Conservation (phyloP, 164 flowering plant genomes). For the Kingdonia uniflora region DNA sequence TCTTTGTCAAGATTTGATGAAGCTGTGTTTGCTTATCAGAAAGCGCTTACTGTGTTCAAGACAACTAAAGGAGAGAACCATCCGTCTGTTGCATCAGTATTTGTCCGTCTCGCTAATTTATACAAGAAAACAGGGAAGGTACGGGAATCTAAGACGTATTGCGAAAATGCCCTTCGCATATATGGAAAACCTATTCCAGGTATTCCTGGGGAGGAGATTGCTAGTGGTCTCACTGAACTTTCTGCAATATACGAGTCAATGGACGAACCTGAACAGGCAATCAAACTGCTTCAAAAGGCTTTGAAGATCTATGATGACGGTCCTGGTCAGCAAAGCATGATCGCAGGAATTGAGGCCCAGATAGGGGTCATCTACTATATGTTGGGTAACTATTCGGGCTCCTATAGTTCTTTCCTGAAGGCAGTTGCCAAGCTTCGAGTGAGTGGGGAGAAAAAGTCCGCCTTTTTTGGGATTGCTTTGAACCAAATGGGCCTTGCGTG, state of each 20-base stretch:
- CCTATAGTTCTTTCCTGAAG: slow-evolving; percentile 53
- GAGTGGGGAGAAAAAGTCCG: slow-evolving; percentile 81
- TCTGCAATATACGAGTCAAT: slow-evolving; percentile 88
- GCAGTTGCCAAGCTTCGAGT: slow-evolving; percentile 69
- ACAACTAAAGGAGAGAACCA: slow-evolving; percentile 83
- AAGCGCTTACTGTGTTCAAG: slow-evolving; percentile 79
- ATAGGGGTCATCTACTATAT: slow-evolving; percentile 90
- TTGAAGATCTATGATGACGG: slow-evolving; percentile 51
- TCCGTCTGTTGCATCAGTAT: slow-evolving; percentile 78
- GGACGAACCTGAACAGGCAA: slow-evolving; percentile 78
- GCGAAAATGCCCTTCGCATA: slow-evolving; percentile 85
- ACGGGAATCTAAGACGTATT: slow-evolving; percentile 70
- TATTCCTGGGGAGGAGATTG: slow-evolving; percentile 73
- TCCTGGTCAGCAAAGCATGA: slow-evolving; percentile 85
- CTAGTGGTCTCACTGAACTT: slow-evolving; percentile 74
- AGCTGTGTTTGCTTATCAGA: slow-evolving; percentile 83
- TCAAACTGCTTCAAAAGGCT: slow-evolving; percentile 72
- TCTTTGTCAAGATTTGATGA: slow-evolving; percentile 78
- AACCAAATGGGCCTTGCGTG: slow-evolving; percentile 97
- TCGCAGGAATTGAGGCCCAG: slow-evolving; percentile 93
- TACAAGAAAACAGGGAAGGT: slow-evolving; percentile 70
- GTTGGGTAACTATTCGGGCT: slow-evolving; percentile 64
- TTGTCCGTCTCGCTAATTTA: slow-evolving; percentile 79
- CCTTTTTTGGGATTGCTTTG: slow-evolving; percentile 83
- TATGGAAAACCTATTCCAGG: slow-evolving; percentile 69